Evolutionary conservation across 108 stramenopile species (phyloP), one percentile per base, ranked within the genome.

Genomic region (Cyclostephanos tholiformis): DNA sequence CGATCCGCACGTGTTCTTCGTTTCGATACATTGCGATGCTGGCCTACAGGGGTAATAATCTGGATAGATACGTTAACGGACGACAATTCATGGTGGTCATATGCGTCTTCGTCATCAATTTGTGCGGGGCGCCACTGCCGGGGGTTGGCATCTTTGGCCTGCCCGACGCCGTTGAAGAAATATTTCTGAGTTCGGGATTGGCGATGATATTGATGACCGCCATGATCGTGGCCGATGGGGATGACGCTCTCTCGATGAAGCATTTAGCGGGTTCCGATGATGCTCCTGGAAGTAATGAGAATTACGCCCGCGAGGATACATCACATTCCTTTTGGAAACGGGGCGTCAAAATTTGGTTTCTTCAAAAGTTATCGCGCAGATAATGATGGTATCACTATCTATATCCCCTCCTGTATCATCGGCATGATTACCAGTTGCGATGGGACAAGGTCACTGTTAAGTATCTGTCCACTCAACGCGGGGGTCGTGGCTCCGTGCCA

Each of bases 21-120:
- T 86, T 11, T 89, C 90, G 16, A 83, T 94, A 55, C 90, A 94
- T 63, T 89, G 89, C 49, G 87, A 91, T 85, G 41, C 17, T 89
- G 9, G 71, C 72, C 20, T 77, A 93, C 67, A 50, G 82, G 53
- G 89, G 89, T 2, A 77, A 93, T 76, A 90, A 90, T 72, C 69
- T 93, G 65, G 86, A 93, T 36, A 76, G 88, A 29, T 89, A 85
- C 62, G 76, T 92, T 14, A 77, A 86, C 17, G 91, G 88, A 26
- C 68, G 91, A 13, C 88, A 89, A 63, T 87, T 87, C 71, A 53
- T 93, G 63, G 89, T 87, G 32, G 43, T 88, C 12, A 39, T 87
- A 30, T 65, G 86, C 16, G 82, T 91, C 13, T 91, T 93, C 76
- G 43, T 84, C 3, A 78, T 81, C 32, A 85, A 82, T 58, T 59